Conservation (phyloP, 2,329 filamentous ascomycete genomes). For the Colletotrichum cordylinicola region DNA sequence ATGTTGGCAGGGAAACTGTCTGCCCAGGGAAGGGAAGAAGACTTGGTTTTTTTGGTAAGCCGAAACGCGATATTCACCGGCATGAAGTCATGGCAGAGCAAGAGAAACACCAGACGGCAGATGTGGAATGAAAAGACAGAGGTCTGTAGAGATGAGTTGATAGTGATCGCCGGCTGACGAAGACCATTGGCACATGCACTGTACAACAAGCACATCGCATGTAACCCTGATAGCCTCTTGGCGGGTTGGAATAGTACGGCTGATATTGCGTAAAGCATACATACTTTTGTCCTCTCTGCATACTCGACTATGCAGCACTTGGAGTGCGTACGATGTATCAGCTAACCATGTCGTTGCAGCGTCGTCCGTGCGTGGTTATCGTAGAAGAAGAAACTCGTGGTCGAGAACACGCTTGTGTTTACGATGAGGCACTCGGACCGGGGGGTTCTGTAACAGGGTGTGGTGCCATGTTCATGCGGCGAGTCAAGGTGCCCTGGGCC, state of each 20-base stretch:
- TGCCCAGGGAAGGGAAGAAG: neutral
- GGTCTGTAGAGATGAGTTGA: neutral
- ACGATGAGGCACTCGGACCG: neutral
- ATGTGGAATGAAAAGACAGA: neutral
- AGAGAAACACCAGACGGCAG: neutral
- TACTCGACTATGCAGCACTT: neutral
- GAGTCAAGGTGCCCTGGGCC: neutral
- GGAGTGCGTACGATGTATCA: neutral
- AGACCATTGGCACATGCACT: neutral
- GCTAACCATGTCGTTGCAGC: neutral
- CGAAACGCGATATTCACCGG: slow-evolving; percentile 2
- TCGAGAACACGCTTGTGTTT: neutral
- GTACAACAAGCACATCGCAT: neutral
- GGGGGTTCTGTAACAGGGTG: slow-evolving; percentile 12
- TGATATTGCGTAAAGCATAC: neutral
- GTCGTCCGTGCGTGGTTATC: neutral
- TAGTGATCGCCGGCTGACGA: neutral
- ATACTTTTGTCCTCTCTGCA: neutral
- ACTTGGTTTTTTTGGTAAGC: neutral
- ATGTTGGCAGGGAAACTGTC: neutral
- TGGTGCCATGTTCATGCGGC: slow-evolving; percentile 4
- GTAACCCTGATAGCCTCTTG: neutral
- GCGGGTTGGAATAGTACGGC: neutral
- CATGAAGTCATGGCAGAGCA: neutral
- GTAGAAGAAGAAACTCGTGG: neutral